Evolutionary conservation across 2,329 filamentous ascomycete genomes (phyloP).

Genomic region (Sporothrix dimorphospora): DNA sequence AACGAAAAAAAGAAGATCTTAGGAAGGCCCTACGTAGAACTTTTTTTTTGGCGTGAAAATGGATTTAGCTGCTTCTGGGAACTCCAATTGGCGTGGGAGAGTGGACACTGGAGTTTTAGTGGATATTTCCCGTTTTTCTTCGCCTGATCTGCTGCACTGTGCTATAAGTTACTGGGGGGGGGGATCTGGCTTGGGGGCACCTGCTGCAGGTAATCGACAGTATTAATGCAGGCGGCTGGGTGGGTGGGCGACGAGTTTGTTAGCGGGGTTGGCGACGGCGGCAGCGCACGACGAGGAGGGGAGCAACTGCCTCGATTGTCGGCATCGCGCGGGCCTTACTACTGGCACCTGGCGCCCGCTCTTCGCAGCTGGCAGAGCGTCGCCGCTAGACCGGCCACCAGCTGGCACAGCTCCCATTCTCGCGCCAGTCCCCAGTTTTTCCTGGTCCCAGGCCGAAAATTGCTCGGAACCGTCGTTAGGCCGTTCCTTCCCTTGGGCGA

Average conservation of each 20-base stretch:
- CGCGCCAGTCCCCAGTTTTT: slow-evolving; percentile 13
- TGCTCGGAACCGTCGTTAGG: slow-evolving; percentile 34
- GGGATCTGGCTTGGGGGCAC: neutral
- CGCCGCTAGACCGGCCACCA: slow-evolving; percentile 23
- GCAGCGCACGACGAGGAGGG: slow-evolving; percentile 9
- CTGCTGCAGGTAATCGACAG: slow-evolving; percentile 23
- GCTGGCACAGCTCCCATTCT: slow-evolving; percentile 25
- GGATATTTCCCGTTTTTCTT: neutral
- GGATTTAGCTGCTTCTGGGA: slow-evolving; percentile 7
- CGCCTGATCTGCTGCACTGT: neutral
- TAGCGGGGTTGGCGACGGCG: slow-evolving; percentile 25
- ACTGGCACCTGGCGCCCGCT: neutral
- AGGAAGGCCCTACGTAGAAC: slow-evolving; percentile 21
- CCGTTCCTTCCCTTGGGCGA: slow-evolving; percentile 31
- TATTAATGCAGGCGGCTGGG: slow-evolving; percentile 8
- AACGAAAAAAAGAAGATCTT: slow-evolving; percentile 15
- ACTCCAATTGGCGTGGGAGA: slow-evolving; percentile 20
- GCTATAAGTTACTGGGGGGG: neutral
- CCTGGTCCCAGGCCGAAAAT: slow-evolving; percentile 36
- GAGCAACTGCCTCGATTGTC: neutral
- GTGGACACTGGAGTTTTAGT: slow-evolving; percentile 25
- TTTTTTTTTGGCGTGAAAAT: slow-evolving; percentile 30
- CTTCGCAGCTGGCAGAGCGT: slow-evolving; percentile 24
- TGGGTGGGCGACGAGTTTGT: slow-evolving; percentile 28
- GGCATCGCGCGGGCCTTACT: too few relatives aligned